These are phyloP conservation scores for Inga leiocalycina DNA, from an alignment of 306 rosid genomes.

Conservation along the genomic window DNA sequence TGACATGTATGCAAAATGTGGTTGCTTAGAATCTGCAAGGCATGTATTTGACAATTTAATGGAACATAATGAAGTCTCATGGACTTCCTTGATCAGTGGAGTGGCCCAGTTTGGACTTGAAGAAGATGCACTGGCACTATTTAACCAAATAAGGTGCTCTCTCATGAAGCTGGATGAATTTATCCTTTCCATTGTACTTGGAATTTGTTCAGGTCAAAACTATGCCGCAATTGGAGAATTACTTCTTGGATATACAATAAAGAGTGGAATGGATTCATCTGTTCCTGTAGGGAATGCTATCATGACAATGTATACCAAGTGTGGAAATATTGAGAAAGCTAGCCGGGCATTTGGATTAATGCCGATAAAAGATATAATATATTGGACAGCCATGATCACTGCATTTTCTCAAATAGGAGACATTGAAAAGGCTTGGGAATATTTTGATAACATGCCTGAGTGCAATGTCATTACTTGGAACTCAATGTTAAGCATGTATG, in stretches of 20 bases:
- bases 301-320: too few species aligned
- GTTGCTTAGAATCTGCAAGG: conserved; percentile 55
- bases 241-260: conserved; percentile 66
- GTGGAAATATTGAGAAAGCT: too few species aligned
- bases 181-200: conserved; percentile 60
- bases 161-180: conserved; percentile 58
- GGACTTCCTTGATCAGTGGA: conserved; percentile 75
- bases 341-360: too few species aligned
- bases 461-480: too few species aligned
- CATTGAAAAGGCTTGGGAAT: too few species aligned
- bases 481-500: too few species aligned
- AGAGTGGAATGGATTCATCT: conserved; percentile 64
- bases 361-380: too few species aligned
- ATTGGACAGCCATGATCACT: too few species aligned
- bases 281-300: conserved; percentile 68
- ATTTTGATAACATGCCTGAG: too few species aligned
- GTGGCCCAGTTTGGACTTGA: conserved; percentile 52
- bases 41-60: conserved; percentile 51
- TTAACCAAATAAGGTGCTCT: conserved; percentile 62
- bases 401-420: too few species aligned
- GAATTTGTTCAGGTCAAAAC: conserved; percentile 54
- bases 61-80: conserved; percentile 57
- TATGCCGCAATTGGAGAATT: conserved; percentile 47
- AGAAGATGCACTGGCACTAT: conserved; percentile 60
- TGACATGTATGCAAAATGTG: conserved; percentile 80